A percentile compares a stretch with the other conserved stretches of the same genome.
phyloP scores from a whole-genome alignment of 441 rosid genomes.

The Breynia disticha region DNA sequence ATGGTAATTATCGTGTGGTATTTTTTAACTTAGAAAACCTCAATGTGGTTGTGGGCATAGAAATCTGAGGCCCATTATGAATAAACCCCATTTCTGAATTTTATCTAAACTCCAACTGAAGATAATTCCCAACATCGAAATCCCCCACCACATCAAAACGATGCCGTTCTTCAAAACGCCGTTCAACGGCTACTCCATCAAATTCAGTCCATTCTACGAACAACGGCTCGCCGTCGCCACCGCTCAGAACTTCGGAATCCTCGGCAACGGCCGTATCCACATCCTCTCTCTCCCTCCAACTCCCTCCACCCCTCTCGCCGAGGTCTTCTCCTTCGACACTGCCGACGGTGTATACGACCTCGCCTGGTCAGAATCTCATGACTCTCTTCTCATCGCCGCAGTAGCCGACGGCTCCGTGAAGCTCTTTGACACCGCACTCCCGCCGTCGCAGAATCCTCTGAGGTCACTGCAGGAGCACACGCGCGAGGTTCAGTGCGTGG shows the following conservation, averaged over 20 bases:
- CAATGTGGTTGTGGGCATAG: too few species aligned
- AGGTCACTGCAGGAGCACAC: conserved; percentile 81
- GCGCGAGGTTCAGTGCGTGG: conserved; percentile 76
- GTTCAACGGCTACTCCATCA: conserved; percentile 76
- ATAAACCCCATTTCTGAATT: too few species aligned
- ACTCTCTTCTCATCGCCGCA: conserved; percentile 70
- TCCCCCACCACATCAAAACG: conserved; percentile 2
- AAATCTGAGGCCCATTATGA: too few species aligned
- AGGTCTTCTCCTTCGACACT: conserved; percentile 52
- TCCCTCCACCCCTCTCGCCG: conserved; percentile 38
- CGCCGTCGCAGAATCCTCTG: conserved; percentile 63
- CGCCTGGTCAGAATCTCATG: conserved; percentile 90
- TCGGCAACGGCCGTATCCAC: conserved; percentile 86
- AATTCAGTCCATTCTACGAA: conserved; percentile 81
- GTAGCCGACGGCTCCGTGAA: conserved; percentile 79
- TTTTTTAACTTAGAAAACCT: too few species aligned
- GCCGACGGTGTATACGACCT: conserved; percentile 81
- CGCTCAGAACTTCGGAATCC: conserved; percentile 90
- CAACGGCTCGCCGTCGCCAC: conserved; percentile 79
- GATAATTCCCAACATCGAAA: not conserved
- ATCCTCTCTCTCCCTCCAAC: conserved; percentile 61
- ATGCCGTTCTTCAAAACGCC: conserved; percentile 77
- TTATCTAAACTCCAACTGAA: too few species aligned
- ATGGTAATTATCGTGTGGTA: too few species aligned
- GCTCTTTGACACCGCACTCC: conserved; percentile 63